Base-by-base conservation (phyloP, 306 rosid genomes). In the Chamaecrista fasciculata region DNA sequence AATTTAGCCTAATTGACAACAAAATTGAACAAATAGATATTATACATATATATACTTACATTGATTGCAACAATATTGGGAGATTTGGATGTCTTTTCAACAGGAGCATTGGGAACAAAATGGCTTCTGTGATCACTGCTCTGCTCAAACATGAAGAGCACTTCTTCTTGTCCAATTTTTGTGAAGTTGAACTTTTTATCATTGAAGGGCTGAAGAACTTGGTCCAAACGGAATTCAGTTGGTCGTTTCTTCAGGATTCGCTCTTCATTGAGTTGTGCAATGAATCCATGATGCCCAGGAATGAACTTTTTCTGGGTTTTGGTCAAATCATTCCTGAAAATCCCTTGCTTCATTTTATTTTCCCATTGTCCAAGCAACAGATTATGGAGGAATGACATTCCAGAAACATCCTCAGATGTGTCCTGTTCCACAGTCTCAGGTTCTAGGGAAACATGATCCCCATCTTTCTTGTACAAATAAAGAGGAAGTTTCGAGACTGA, bases 41-140 rank as follows among this genome's bases (percentile, higher is more conserved):
- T n/a, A n/a, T n/a, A n/a, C n/a, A n/a, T n/a, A n/a, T n/a, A n/a
- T n/a, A 31, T 16, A 58, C 64, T 65, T 56, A 82, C 96, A 75
- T 89, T 89, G 36, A 89, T 89, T 70, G 96, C 90, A 73, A 89
- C 84, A 18, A 84, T 83, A 23, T 79, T 89, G 0, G 88, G 89
- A 44, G 96, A 81, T 23, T 24, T 44, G 58, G 55, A 79, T 82
- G 24, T 64, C 77, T 43, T 46, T 69, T 84, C 85, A 73, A 86
- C 46, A 2, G 80, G 73, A 10, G 86, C 90, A 51, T 51, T 66
- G 7, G 87, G 84, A 71, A 74, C 23, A 63, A 84, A 86, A 72
- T 83, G 86, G 70, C 52, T 74, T 51, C 7, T 66, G 29, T 44
- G 40, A 29, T 64, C 72, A 55, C 2, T 47, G 55, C 76, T 77